phyloP scores from a whole-genome alignment of 169 alveolate genomes.

The Toxoplasma gondii region DNA sequence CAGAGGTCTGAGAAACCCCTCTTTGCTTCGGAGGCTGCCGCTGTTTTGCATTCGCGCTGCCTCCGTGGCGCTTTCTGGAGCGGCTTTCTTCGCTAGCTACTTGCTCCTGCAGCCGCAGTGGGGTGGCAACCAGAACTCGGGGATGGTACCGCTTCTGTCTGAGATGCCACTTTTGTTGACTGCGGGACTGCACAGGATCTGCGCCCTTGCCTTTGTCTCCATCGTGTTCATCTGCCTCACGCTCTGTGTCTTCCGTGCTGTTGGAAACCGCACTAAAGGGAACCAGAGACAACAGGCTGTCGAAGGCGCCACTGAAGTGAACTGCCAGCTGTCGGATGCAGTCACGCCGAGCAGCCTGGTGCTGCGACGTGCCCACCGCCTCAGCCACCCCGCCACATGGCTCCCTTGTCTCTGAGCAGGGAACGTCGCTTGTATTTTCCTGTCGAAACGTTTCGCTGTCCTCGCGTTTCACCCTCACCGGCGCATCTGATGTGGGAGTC shows the following conservation, averaged over 20 bases:
- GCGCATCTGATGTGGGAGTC: neutral
- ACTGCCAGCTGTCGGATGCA: neutral
- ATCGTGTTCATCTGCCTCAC: neutral
- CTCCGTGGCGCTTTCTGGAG: neutral
- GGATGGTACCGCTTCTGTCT: slow-evolving; percentile 33
- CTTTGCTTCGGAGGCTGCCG: neutral
- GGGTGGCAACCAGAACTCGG: neutral
- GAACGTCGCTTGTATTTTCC: neutral
- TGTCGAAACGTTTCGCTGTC: neutral
- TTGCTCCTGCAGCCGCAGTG: neutral
- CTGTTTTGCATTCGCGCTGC: neutral
- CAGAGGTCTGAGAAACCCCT: neutral
- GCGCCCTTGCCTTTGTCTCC: neutral
- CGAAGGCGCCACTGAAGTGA: neutral
- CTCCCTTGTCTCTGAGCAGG: neutral
- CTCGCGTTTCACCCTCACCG: neutral
- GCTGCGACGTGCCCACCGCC: neutral
- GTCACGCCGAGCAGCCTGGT: neutral
- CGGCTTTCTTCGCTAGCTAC: neutral
- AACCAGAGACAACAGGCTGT: neutral
- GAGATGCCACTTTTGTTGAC: neutral
- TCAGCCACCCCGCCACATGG: no score
- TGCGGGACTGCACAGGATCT: neutral
- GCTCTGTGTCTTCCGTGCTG: neutral
- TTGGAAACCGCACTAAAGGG: neutral